Conservation (phyloP, 2,329 filamentous ascomycete species). For the Cordyceps cateniannulata region DNA sequence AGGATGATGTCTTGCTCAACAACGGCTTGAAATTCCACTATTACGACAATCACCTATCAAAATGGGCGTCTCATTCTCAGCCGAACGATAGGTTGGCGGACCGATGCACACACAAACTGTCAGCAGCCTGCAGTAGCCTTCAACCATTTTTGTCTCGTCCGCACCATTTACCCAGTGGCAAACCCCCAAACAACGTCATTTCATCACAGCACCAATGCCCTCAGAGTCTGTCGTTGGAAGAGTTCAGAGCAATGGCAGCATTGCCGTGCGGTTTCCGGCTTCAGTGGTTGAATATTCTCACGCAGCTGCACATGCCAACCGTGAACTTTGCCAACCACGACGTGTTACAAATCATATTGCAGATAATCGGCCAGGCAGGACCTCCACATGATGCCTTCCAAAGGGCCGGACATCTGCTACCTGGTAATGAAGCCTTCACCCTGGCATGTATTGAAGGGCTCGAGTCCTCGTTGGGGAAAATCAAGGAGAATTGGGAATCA, state of each 20-base stretch:
- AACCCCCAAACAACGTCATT: not conserved
- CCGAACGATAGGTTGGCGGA: not conserved
- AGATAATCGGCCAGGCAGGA: not conserved
- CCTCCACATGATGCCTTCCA: not conserved
- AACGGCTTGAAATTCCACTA: not conserved
- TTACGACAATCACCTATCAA: not conserved
- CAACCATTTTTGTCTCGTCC: not conserved
- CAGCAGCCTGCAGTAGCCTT: not conserved
- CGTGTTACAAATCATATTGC: not conserved
- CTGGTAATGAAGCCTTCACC: not conserved
- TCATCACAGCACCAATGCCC: constrained; percentile 2
- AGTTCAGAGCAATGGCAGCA: not conserved
- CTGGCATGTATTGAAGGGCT: not conserved
- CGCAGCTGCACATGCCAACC: not conserved
- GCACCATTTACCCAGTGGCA: not conserved
- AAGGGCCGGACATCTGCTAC: not conserved
- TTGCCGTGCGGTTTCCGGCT: not conserved
- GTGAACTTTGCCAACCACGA: not conserved
- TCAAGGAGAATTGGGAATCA: constrained; percentile 1
- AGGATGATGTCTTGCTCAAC: not conserved
- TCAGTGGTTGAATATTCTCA: constrained; percentile 8
- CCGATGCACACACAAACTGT: not conserved
- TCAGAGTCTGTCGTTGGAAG: constrained; percentile 19
- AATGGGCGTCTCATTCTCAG: not conserved
- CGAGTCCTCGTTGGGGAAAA: not conserved